Evolutionary conservation across 345 rosid species (phyloP), one percentile per base, ranked within the genome.

Genomic region (Lepidium sativum): DNA sequence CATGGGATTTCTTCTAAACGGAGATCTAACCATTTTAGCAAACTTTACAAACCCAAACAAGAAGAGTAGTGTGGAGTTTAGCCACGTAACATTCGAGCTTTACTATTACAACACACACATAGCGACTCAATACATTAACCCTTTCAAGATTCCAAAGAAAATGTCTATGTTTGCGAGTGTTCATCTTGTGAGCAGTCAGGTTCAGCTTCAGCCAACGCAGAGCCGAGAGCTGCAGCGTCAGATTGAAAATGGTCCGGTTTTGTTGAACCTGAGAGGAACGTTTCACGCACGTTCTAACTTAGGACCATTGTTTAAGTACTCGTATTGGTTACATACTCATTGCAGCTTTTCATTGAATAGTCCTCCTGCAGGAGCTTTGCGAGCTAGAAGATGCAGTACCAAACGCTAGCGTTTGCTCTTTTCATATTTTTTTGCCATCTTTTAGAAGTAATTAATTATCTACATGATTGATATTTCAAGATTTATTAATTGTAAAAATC

Each of bases 11-110:
- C 67, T 84, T 31, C 86, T 94, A 0, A 90, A 90, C 40, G 91
- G 92, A 2, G 97, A 88, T 73, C 38, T 94, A 17, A 75, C 79
- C 0, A n/a, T 94, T 42, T 84, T 89, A 1, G 84, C 83, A 9
- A 94, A 94, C 77, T 81, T 90, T 79, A 81, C 95, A 16, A 92
- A 90, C 65, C 90, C 92, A 1, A 94, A 82, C 86, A 82, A 76
- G 74, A 90, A 90, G 70, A 82, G 77, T 42, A 75, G 74, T 0
- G 82, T 87, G 45, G 95, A 84, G 37, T 90, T 88, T 81, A 81
- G 70, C 77, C 69, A 21, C 29, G 72, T 82, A 68, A 51, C 63
- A 1, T 62, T 75, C 23, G 89, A 88, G 37, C 85, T 92, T 23
- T 87, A 82, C 80, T 81, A 81, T 14, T 86, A 85, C 57, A 75